Evolutionary conservation across 1,284 basidiomycete genomes (phyloP), one percentile per base, ranked within the genome.

Genomic region (Cutaneotrichosporon cavernicola): DNA sequence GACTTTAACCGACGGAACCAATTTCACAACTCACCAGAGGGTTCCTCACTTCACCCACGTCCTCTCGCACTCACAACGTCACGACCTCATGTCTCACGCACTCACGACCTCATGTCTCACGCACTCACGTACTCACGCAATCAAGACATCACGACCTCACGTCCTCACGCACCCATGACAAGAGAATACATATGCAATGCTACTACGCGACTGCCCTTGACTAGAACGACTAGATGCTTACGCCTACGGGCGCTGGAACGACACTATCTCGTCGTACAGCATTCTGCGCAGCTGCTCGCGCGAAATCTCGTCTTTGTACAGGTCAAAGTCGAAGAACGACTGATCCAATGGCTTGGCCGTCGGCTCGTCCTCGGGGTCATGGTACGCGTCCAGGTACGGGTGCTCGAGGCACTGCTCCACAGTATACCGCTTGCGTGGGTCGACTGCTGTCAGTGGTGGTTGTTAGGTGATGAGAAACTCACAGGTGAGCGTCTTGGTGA

Each of bases 241-340:
- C 34, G 31, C 16, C 26, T 31, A 57, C 22, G 38, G 62, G 8
- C 58, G 31, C 32, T 71, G 83, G 85, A 93, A 93, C 49, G 87
- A 85, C 85, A 91, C 89, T 66, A 90, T 88, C 80, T 90, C 89
- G 61, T 88, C 86, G 75, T 87, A 89, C 68, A 81, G 69, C 51
- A 81, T 65, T 62, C 70, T 70, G 71, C 92, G 92, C 56, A 94
- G 81, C 72, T 91, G 87, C 36, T 87, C 92, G 49, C 91, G 86
- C 73, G 89, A 91, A 81, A 95, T 93, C 71, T 92, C 90, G 69
- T 96, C 93, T 83, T 96, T 95, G 83, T 92, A 89, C 65, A 92
- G 82, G 77, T 97, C 94, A 77, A 97, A 97, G 73, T 94, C 91
- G 80, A 97, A 97, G 84, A 97, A 97, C 70, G 89, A 87, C 2